Evolutionary conservation across 2,329 filamentous ascomycete species (phyloP), one percentile per base, ranked within the genome.

Genomic region (Pseudocercospora musae): DNA sequence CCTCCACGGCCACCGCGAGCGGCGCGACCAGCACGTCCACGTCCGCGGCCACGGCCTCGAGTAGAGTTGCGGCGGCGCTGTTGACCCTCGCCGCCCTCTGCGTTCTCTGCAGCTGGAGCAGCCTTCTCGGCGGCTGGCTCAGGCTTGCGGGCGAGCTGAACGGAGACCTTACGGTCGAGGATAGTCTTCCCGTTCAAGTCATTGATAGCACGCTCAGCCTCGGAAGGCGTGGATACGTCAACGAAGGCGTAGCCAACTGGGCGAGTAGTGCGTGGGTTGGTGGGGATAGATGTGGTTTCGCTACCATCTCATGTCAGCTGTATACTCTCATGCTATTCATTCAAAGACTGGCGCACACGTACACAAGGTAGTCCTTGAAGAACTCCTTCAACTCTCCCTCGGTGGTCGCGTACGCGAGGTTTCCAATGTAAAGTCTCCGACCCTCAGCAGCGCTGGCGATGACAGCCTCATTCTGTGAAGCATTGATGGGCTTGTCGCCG

Each of bases 371-470:
- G 82, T 89, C 91, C 87, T 95, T 94, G 90, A 99, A 99, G 87
- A 99, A 99, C 75, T 95, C 91, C 87, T 96, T 96, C 87, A 99
- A 92, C 89, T 97, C 92, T 89, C 91, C 95, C 91, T 98, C 95
- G 81, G 92, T 96, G 89, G 95, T 98, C 89, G 94, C 93, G 82
- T 99, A 99, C 77, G 95, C 95, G 88, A 99, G 91, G 87, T 99
- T 99, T 86, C 95, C 95, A 85, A 99, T 98, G 85, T 99, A 99
- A 76, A 99, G 90, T 84, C 95, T 92, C 85, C 95, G 92, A 81
- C 95, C 94, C 86, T 99, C 95, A 81, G 94, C 93, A 81, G 95
- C 95, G 84, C 92, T 96, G 82, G 92, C 92, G 80, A 95, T 89
- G 78, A 95, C 92, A 80, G 93, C 92, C 80, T 96, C 92, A 78